phyloP scores from a whole-genome alignment of 768 basidiomycete genomes.

The Dendrothele bispora region DNA sequence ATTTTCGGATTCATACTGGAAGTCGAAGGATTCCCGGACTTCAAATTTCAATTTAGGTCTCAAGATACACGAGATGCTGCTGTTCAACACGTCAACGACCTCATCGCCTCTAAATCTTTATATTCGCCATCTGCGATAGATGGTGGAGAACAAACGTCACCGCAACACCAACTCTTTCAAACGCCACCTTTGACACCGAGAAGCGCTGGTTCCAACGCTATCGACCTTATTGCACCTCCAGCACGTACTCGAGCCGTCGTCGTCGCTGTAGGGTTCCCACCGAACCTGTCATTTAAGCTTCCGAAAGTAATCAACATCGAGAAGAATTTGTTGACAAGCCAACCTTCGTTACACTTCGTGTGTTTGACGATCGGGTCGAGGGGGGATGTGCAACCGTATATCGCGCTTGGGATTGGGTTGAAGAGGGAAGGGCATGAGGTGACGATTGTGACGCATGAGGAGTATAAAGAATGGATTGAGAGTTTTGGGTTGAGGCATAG shows the following conservation, averaged over 20 bases:
- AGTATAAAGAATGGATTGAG: constrained; percentile 55
- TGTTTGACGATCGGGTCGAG: constrained; percentile 67
- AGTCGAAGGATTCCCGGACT: constrained; percentile 43
- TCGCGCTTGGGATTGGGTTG: constrained; percentile 51
- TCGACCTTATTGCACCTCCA: constrained; percentile 44
- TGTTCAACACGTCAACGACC: constrained; percentile 30
- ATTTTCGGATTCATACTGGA: constrained; percentile 41
- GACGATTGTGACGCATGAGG: constrained; percentile 59
- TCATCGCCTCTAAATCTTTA: constrained; percentile 4
- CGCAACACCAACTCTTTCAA: constrained; percentile 2
- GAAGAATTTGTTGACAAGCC: constrained; percentile 22
- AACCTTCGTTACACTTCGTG: constrained; percentile 51
- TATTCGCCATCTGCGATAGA: neutral
- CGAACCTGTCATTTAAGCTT: constrained; percentile 27
- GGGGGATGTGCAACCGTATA: constrained; percentile 65
- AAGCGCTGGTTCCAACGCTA: constrained; percentile 28
- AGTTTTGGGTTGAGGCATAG: constrained; percentile 59
- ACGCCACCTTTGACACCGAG: constrained; percentile 11
- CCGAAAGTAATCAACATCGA: constrained; percentile 55
- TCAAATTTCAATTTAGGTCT: constrained; percentile 51
- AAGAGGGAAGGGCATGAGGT: constrained; percentile 50
- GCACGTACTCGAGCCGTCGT: constrained; percentile 38
- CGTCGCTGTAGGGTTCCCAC: constrained; percentile 25
- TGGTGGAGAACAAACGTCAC: neutral
- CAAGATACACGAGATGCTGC: constrained; percentile 43